phyloP scores from a whole-genome alignment of 2,329 filamentous ascomycete species.

The Xylariaceae sp. region DNA sequence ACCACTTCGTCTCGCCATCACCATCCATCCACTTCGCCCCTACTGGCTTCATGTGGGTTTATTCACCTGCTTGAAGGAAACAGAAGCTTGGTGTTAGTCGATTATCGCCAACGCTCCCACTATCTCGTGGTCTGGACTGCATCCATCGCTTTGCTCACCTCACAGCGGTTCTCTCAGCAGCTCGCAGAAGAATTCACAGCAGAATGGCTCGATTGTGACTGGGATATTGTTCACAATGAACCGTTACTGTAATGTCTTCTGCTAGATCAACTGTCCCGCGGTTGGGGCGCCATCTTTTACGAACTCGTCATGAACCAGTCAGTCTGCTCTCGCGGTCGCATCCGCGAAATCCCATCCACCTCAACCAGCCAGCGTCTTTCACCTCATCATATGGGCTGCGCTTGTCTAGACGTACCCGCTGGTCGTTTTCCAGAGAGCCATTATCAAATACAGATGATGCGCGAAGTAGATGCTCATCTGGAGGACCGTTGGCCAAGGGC shows the following conservation, averaged over 20 bases:
- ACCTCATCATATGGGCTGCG: constrained; percentile 20
- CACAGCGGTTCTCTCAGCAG: constrained; percentile 5
- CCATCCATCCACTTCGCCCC: neutral
- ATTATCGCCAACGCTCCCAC: neutral
- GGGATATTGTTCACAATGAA: constrained; percentile 27
- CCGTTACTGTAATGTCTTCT: constrained; percentile 29
- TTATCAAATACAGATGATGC: constrained; percentile 37
- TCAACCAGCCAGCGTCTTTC: constrained; percentile 22
- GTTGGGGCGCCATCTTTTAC: constrained; percentile 29
- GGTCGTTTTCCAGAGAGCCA: constrained; percentile 26
- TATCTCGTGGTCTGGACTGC: neutral
- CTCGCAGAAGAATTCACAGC: neutral
- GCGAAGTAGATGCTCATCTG: constrained; percentile 49
- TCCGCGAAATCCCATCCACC: constrained; percentile 18
- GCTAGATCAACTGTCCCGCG: constrained; percentile 32
- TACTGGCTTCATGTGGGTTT: neutral
- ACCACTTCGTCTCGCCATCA: neutral
- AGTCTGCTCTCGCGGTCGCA: constrained; percentile 25
- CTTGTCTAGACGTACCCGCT: constrained; percentile 27
- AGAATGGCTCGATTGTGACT: constrained; percentile 14
- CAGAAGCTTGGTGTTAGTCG: neutral
- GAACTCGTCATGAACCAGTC: constrained; percentile 29
- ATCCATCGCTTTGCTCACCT: constrained; percentile 4
- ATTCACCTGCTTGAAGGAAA: neutral
- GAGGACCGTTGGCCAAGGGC: constrained; percentile 49